phyloP scores from a whole-genome alignment of 1,284 basidiomycete species.

The Rhodofomes roseus region DNA sequence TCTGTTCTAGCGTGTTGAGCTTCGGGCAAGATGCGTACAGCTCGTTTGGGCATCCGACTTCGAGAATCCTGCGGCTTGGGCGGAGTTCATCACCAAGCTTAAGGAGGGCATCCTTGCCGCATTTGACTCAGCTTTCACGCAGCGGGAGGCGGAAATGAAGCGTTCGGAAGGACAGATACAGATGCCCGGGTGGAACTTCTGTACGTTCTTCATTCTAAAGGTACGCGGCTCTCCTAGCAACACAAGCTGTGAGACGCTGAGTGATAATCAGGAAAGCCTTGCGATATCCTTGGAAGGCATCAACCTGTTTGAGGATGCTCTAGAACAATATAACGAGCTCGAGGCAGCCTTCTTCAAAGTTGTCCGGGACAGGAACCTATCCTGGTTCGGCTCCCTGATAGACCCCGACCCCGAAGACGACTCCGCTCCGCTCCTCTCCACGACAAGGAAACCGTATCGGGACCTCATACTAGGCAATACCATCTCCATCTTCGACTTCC shows the following conservation, averaged over 20 bases:
- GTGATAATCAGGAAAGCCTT: conserved; percentile 75
- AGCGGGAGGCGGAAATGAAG: conserved; percentile 85
- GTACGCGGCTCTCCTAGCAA: conserved; percentile 34
- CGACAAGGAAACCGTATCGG: conserved; percentile 81
- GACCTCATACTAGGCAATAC: conserved; percentile 87
- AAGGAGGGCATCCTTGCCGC: conserved; percentile 85
- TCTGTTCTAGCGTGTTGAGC: conserved; percentile 1
- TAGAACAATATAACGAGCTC: conserved; percentile 89
- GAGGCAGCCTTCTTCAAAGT: conserved; percentile 84
- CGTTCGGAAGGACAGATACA: conserved; percentile 82
- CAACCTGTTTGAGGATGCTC: conserved; percentile 85
- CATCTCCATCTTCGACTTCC: conserved; percentile 93
- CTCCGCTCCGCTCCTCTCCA: conserved; percentile 76
- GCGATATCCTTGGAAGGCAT: conserved; percentile 92
- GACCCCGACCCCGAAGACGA: conserved; percentile 74
- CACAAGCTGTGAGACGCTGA: background rate
- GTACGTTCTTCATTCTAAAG: conserved; percentile 93
- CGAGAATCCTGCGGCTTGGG: conserved; percentile 84
- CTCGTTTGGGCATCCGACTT: conserved; percentile 64
- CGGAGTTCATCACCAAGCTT: conserved; percentile 83
- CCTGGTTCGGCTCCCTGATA: conserved; percentile 88
- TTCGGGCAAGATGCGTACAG: conserved; percentile 66
- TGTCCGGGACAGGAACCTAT: conserved; percentile 76
- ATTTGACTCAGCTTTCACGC: conserved; percentile 76
- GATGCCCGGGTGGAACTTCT: conserved; percentile 96